These are phyloP conservation scores for Diaporthe velutina DNA, from an alignment of 2,329 filamentous ascomycete genomes.

Conservation along the genomic window DNA sequence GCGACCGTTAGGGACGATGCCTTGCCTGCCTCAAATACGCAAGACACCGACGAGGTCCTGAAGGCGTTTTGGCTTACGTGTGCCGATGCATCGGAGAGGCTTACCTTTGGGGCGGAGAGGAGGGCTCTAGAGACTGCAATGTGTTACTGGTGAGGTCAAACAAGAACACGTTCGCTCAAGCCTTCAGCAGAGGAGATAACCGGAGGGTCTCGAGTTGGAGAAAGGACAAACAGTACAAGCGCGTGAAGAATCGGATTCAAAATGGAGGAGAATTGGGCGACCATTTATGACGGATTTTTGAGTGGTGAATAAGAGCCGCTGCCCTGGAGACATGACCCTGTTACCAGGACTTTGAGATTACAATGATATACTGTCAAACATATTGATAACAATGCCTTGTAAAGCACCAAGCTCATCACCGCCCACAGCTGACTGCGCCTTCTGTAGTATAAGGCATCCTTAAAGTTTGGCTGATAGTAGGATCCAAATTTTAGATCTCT, in stretches of 20 bases:
- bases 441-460: too few species aligned
- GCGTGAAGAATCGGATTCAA: background rate
- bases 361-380: background rate
- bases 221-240: background rate
- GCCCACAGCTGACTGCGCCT: background rate
- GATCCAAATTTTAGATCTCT: background rate
- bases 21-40: conserved; percentile 44
- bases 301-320: background rate
- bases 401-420: background rate
- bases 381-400: background rate
- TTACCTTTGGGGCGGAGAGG: conserved; percentile 47
- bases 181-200: too few species aligned
- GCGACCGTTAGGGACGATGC: conserved; percentile 49
- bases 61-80: conserved; percentile 44
- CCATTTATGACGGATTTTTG: background rate
- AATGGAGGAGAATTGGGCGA: background rate
- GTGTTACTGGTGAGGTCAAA: background rate
- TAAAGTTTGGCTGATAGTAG: too few species aligned
- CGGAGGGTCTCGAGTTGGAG: background rate
- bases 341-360: background rate
- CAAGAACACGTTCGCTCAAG: too few species aligned
- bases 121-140: conserved; percentile 27
- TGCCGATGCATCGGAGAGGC: conserved; percentile 40
- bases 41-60: conserved; percentile 50
- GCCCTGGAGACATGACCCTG: background rate